Percentiles rank a stretch among this genome's conserved stretches.
phyloP scores from a whole-genome alignment of 163 green algal species.

The Chlorella variabilis region DNA sequence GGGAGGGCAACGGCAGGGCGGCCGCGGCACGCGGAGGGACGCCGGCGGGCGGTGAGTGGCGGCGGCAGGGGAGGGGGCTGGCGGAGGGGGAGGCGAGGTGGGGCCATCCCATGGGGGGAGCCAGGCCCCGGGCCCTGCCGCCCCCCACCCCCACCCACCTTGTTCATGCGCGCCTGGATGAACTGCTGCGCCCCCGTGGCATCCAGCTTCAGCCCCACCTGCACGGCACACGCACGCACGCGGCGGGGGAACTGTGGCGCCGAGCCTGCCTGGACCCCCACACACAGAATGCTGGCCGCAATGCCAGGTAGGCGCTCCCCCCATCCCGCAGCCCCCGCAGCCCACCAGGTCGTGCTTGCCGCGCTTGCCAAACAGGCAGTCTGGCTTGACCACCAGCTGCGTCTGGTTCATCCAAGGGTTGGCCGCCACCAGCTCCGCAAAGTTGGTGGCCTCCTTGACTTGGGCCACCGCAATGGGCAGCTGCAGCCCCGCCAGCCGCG shows the following conservation, averaged over 20 bases:
- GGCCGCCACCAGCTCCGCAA: constrained; percentile 51
- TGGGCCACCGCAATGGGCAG: constrained; percentile 86
- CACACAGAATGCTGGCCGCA: too few relatives aligned
- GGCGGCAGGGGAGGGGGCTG: too few relatives aligned
- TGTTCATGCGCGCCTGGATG: constrained; percentile 75
- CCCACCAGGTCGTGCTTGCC: constrained; percentile 96
- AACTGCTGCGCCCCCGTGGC: constrained; percentile 75
- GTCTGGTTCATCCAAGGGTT: constrained; percentile 51
- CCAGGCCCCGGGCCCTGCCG: too few relatives aligned
- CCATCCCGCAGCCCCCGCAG: too few relatives aligned
- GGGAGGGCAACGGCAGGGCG: not conserved
- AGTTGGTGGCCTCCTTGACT: constrained; percentile 62
- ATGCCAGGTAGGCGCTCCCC: too few relatives aligned
- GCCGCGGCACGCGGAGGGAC: too few relatives aligned
- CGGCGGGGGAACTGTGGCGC: too few relatives aligned
- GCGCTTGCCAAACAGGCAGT: constrained; percentile 96
- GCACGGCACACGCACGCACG: not conserved
- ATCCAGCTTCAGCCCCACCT: constrained; percentile 88
- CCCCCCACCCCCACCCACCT: constrained; percentile 66
- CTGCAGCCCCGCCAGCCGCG: constrained; percentile 75
- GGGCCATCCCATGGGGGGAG: too few relatives aligned
- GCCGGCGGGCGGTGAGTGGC: too few relatives aligned
- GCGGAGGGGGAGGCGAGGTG: too few relatives aligned
- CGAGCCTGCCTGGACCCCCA: too few relatives aligned
- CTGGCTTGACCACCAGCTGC: constrained; percentile 90